Base-by-base conservation (phyloP, 345 rosid species). In the Populus deltoides region DNA sequence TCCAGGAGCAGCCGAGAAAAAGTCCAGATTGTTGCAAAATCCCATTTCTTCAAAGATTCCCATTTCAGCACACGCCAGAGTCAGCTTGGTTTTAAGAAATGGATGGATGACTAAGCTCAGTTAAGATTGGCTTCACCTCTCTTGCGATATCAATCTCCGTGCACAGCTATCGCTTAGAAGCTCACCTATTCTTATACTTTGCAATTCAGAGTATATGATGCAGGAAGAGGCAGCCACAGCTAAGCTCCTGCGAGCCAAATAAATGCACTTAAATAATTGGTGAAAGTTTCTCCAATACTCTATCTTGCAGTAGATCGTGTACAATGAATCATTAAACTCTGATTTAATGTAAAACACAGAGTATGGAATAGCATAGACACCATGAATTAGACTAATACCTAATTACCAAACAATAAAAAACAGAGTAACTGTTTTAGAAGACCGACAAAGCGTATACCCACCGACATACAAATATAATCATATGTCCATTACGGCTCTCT, bases 21-120 rank as follows among this genome's bases (percentile, higher is more conserved):
- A 80, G 72, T 90, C 92, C 77, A 89, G 76, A 82, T 86, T 89
- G 66, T 87, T 86, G 80, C 85, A 80, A 59, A 89, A 81, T 7
- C 87, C 91, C 90, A 89, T 88, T 74, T 92, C 93, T 33, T 88
- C 93, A 65, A 87, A 79, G 74, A 86, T 78, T 36, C 84, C 87
- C 89, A 86, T 88, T 70, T 18, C 7, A 51, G 71, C 27, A 39
- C 5, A 5, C 62, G 59, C 43, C 24, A 39, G 43, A 77, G 65
- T 18, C 70, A n/a, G 25, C 33, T 25, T 31, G 3, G 33, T 53
- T 41, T 45, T 17, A 20, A 47, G 55, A n/a, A 16, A 33, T 24
- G 7, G 9, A 27, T 6, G 8, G 51, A 71, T n/a, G 16, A 27
- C 39, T 12, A 16, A 59, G 62, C 29, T 27, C 51, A 6, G 18